A percentile compares a stretch with the other conserved stretches of the same genome.
phyloP scores from a whole-genome alignment of 208 protist species.

The Leishmania arabica region DNA sequence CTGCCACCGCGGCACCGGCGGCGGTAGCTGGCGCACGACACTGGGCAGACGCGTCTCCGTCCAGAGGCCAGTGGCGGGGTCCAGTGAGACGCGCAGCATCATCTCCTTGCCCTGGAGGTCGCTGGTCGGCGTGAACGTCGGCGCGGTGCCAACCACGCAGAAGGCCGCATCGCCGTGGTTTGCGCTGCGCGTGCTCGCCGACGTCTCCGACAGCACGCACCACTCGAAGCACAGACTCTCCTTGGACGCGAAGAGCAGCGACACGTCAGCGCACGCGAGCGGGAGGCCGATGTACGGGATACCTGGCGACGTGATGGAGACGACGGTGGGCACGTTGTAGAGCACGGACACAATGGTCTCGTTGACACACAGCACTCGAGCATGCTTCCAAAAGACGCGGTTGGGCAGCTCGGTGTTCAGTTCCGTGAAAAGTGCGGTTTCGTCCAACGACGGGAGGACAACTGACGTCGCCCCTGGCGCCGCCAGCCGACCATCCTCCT shows the following conservation, averaged over 20 bases:
- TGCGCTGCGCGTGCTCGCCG: neutral
- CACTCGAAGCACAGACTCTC: conserved; percentile 70
- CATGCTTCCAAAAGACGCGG: conserved; percentile 56
- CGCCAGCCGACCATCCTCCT: conserved; percentile 9
- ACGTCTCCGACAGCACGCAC: conserved; percentile 35
- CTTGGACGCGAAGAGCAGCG: conserved; percentile 47
- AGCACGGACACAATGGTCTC: conserved; percentile 38
- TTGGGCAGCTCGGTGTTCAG: conserved; percentile 67
- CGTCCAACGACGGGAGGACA: neutral
- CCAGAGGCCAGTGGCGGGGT: conserved; percentile 51
- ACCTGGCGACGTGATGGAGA: conserved; percentile 49
- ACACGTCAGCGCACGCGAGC: conserved; percentile 63
- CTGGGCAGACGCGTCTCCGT: conserved; percentile 56
- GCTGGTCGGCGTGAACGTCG: conserved; percentile 54
- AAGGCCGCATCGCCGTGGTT: conserved; percentile 1
- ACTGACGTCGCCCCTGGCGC: neutral
- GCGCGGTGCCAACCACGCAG: conserved; percentile 43
- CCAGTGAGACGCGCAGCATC: conserved; percentile 59
- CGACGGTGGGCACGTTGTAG: conserved; percentile 87
- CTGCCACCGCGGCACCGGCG: conserved; percentile 63
- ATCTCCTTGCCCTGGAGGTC: conserved; percentile 57
- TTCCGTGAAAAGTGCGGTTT: conserved; percentile 16
- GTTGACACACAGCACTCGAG: conserved; percentile 50
- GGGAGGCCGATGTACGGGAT: conserved; percentile 76
- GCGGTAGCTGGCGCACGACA: conserved; percentile 45